Evolutionary conservation across 768 basidiomycete species (phyloP), one percentile per base, ranked within the genome.

Genomic region (Suillus sp.): DNA sequence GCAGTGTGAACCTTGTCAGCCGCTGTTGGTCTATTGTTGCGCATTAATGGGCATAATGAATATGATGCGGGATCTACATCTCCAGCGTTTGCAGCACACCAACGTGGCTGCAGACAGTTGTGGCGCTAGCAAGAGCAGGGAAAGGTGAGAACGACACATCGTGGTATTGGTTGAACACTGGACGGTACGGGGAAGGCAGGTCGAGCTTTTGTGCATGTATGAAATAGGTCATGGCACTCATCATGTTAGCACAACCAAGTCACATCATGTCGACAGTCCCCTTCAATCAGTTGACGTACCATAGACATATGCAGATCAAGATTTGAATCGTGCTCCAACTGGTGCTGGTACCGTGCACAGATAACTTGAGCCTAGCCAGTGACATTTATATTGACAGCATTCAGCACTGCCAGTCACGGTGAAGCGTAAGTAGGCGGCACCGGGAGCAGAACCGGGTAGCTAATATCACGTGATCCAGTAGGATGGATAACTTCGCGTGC

Each of bases 401-500:
- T 3, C 10, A n/a, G 43, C 11, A 13, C 43, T 43, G 9, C 32
- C 2, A 32, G 32, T 32, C 2, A n/a, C n/a, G n/a, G n/a, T n/a
- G n/a, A 32, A 45, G 20, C n/a, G 20, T n/a, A n/a, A 43, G 43
- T 10, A n/a, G n/a, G n/a, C 11, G n/a, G 45, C n/a, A 45, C 10
- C 45, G 45, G 45, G 45, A 47, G 45, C 45, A 45, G 45, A 22
- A 7, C 14, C 18, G 1, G 8, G n/a, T 22, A 22, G 35, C 54
- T 30, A n/a, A 10, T 13, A 2, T 2, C 55, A 57, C 55, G 55
- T 57, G 55, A 57, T 57, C 10, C 37, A 13, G 6, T 11, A 11
- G 37, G 37, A 37, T 38, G 55, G 22, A 57, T 57, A 32, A 40
- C 32, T 32, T 32, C 55, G 54, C 54, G 54, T 57, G 20, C 32